Evolutionary conservation across 108 stramenopile species (phyloP).

Genomic region (Fistulifera pelliculosa): DNA sequence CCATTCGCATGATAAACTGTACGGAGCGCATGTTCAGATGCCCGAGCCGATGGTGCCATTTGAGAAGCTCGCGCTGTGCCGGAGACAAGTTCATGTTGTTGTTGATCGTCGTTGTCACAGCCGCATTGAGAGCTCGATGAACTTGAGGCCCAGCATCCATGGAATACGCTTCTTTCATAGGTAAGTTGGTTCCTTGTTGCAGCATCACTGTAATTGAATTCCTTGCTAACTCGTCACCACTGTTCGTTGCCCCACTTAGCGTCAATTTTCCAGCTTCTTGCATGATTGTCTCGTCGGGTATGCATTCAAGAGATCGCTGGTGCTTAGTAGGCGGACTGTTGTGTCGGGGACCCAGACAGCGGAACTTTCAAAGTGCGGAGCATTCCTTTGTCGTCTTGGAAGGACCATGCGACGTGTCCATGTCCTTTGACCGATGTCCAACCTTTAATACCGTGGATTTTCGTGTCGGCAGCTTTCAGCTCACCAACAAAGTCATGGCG

Average conservation of each 20-base stretch:
- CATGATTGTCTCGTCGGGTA: slow-evolving; percentile 10
- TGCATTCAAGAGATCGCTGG: slow-evolving; percentile 4
- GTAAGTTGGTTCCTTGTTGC: too few species aligned
- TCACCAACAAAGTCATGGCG: slow-evolving; percentile 18
- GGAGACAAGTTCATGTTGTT: not conserved
- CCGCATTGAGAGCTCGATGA: too few species aligned
- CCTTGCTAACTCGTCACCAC: not conserved
- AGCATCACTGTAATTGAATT: too few species aligned
- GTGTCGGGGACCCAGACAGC: slow-evolving; percentile 3
- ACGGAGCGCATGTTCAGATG: not conserved
- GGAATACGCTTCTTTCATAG: too few species aligned
- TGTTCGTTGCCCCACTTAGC: not conserved
- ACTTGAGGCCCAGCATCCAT: too few species aligned
- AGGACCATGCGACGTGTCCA: slow-evolving; percentile 11
- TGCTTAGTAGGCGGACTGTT: slow-evolving; percentile 11
- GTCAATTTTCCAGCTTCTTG: not conserved
- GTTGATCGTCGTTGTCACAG: too few species aligned
- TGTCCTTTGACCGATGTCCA: not conserved
- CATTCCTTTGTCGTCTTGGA: slow-evolving; percentile 1
- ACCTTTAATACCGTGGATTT: not conserved
- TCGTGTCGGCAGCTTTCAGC: not conserved
- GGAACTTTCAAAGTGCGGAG: slow-evolving; percentile 10
- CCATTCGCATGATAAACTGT: not conserved
- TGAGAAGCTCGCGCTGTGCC: not conserved
- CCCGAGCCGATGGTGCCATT: slow-evolving; percentile 5